These are phyloP conservation scores for Penicillium mononematosum DNA, from an alignment of 495 filamentous ascomycete genomes.

Conservation along the genomic window DNA sequence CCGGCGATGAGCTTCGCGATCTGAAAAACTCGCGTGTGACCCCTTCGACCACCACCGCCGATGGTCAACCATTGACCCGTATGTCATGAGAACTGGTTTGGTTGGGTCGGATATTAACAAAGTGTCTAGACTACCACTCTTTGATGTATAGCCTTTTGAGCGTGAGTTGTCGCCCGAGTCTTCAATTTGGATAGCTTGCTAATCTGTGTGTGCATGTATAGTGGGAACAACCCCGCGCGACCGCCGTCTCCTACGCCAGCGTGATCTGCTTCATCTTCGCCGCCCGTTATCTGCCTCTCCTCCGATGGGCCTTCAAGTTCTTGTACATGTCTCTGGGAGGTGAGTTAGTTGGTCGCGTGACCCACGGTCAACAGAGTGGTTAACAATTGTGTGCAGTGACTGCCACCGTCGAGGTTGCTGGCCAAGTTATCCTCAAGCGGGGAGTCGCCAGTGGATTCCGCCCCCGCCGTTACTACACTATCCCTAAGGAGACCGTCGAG, in stretches of 20 bases:
- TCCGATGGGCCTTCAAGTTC: conserved; percentile 86
- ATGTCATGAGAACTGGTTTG: conserved; percentile 29
- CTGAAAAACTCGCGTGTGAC: conserved; percentile 68
- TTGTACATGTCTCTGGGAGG: conserved; percentile 67
- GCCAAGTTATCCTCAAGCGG: conserved; percentile 70
- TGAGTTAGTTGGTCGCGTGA: conserved; percentile 47
- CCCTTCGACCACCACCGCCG: conserved; percentile 67
- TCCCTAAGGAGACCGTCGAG: conserved; percentile 82
- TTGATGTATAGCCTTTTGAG: conserved; percentile 87
- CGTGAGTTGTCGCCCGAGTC: conserved; percentile 43
- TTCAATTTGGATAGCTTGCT: conserved; percentile 22
- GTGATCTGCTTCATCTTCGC: conserved; percentile 80
- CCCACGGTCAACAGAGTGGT: conserved; percentile 8
- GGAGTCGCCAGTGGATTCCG: conserved; percentile 85
- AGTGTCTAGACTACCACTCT: conserved; percentile 75
- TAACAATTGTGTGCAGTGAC: conserved; percentile 51
- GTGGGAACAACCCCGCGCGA: conserved; percentile 77
- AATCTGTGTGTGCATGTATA: conserved; percentile 28
- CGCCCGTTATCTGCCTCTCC: conserved; percentile 82
- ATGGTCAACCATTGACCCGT: conserved; percentile 85
- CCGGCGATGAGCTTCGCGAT: conserved; percentile 69
- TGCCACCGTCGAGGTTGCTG: conserved; percentile 71
- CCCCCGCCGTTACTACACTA: conserved; percentile 87
- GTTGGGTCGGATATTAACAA: conserved; percentile 18
- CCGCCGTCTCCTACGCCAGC: conserved; percentile 75